Evolutionary conservation across 2,329 filamentous ascomycete species (phyloP).

Genomic region (Monosporascus cannonballus): DNA sequence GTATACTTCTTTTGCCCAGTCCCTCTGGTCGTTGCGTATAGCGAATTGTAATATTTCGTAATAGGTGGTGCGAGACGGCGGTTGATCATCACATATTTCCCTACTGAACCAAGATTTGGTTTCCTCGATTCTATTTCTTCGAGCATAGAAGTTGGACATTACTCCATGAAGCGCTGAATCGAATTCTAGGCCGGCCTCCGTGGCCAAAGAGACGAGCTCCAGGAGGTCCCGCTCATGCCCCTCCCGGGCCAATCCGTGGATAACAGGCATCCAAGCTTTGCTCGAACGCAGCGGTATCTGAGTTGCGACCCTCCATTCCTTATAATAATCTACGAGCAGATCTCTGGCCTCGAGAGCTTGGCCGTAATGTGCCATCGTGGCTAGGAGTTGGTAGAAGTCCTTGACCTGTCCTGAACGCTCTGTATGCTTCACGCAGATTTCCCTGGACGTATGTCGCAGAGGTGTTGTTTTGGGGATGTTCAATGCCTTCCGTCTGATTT

Average conservation of each 20-base stretch:
- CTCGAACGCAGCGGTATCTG: slow-evolving; percentile 25
- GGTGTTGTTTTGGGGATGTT: slow-evolving; percentile 2
- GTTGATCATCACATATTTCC: slow-evolving; percentile 34
- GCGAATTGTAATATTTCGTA: slow-evolving; percentile 55
- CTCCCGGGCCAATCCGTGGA: slow-evolving; percentile 58
- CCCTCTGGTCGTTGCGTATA: slow-evolving; percentile 49
- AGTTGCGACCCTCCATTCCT: slow-evolving; percentile 3
- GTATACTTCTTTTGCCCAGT: slow-evolving; percentile 59
- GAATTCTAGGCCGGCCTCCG: slow-evolving; percentile 39
- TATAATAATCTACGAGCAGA: slow-evolving; percentile 13
- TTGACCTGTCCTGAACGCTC: slow-evolving; percentile 7
- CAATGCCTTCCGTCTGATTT: slow-evolving; percentile 23
- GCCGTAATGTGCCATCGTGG: slow-evolving; percentile 22
- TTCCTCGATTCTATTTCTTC: slow-evolving; percentile 48
- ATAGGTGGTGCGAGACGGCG: slow-evolving; percentile 41
- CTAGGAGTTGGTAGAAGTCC: slow-evolving; percentile 18
- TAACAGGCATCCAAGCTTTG: slow-evolving; percentile 42
- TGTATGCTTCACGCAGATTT: slow-evolving; percentile 2
- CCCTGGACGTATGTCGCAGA: slow-evolving; percentile 5
- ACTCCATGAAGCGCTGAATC: slow-evolving; percentile 41
- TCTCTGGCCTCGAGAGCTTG: slow-evolving; percentile 24
- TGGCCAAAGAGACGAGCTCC: slow-evolving; percentile 46
- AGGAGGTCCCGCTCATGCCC: slow-evolving; percentile 52
- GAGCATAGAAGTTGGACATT: slow-evolving; percentile 58
- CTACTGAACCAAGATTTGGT: slow-evolving; percentile 64